Base-by-base conservation (phyloP, 495 filamentous ascomycete species). In the Tuber borchii region DNA sequence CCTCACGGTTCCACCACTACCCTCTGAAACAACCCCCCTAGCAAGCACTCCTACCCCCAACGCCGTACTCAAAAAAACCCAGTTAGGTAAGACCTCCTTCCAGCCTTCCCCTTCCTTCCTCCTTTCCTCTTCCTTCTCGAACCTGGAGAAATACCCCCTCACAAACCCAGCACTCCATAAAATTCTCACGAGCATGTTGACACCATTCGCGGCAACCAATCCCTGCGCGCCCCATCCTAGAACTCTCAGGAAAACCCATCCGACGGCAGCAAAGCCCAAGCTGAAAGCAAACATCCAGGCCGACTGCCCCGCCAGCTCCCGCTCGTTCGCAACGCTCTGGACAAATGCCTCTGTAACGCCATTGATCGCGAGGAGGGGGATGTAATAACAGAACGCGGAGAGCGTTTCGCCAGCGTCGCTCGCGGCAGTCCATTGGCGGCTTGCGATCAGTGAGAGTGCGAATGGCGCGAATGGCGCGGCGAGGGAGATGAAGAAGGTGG, bases 291-390 rank as follows among this genome's bases (percentile, higher is more conserved):
- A 87, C 94, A 98, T 98, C 91, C 90, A 95, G 5, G 87, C 80
- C 5, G 91, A 91, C 84, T 99, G 95, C 5, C 78, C 83, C 44
- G 91, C 88, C 22, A 99, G 87, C 71, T 97, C 87, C 1, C 84
- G 77, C 73, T 90, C 85, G 8, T 86, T 90, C 0, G 95, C 94
- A 34, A 95, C 91, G 37, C 92, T 91, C 10, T 93, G 90, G 17
- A 98, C 93, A 76, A 98, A 98, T 0, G 95, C 93, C 84, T 99
- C 95, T 2, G 90, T 89, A 43, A 97, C 89, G 61, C 95, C 95
- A 81, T 99, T 99, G 77, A 97, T 84, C 1, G 94, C 96, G 1
- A 99, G 86, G 9, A 98, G 88, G 22, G 95, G 95, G 76, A 99
- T 93, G 83, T 97, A 97, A 82, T 92, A 93, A 84, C 91, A 94